Conservation (phyloP, 2,329 filamentous ascomycete genomes). For the Fusarium sp. region DNA sequence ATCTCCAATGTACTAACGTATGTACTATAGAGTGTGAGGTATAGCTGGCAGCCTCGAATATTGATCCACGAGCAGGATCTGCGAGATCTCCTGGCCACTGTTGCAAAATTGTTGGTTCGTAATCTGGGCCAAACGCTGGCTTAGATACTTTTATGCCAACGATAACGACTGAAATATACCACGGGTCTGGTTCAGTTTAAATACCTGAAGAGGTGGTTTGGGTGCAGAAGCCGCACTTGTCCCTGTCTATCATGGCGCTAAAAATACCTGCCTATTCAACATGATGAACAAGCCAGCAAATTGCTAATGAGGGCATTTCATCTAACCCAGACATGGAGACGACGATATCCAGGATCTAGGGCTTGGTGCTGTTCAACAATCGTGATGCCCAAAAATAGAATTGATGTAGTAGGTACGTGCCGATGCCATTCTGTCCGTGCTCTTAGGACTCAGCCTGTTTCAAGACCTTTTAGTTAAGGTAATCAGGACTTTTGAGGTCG, state of each 20-base stretch:
- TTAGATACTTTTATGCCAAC: background rate
- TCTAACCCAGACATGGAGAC: background rate
- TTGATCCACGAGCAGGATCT: background rate
- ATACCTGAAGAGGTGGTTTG: constrained; percentile 1
- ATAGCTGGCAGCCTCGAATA: background rate
- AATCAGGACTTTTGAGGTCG: background rate
- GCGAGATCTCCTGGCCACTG: background rate
- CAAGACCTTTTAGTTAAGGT: background rate
- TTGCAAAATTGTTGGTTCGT: background rate
- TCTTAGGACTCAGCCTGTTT: background rate
- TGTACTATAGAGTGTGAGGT: background rate
- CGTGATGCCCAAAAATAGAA: background rate
- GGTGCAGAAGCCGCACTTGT: background rate
- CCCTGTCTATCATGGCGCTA: constrained; percentile 23
- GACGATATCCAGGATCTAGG: background rate
- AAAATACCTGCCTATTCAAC: background rate
- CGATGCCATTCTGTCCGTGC: background rate
- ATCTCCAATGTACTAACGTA: background rate
- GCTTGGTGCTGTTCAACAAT: background rate
- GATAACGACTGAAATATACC: background rate
- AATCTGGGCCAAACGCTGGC: background rate
- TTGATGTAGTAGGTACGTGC: background rate
- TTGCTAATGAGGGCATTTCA: background rate
- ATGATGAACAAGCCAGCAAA: background rate
- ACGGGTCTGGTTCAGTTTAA: background rate